Evolutionary conservation across 495 filamentous ascomycete genomes (phyloP), one percentile per base, ranked within the genome.

Genomic region (Neurospora sp.): DNA sequence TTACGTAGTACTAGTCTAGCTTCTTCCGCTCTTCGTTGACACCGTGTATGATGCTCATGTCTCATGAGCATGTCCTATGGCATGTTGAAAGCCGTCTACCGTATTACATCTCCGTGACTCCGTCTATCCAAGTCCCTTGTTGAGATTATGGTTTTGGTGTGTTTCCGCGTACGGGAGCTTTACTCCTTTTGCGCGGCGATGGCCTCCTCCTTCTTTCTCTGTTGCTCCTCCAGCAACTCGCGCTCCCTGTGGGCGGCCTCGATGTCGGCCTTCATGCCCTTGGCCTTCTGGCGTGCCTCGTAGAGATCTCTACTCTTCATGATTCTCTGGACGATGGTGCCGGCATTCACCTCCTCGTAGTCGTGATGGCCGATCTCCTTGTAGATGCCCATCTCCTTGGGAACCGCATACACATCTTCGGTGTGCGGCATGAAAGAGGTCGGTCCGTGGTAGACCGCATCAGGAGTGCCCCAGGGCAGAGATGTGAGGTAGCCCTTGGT

Each of bases 361-460:
- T 89, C 85, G 80, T 99, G 96, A 18, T 82, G 78, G 2, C 86
- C 85, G 9, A 93, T 88, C 78, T 94, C 89, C 44, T 85, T 86
- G 85, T 92, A 95, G 73, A 96, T 93, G 3, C 91, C 90, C 87
- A 94, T 88, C 76, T 85, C 84, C 80, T 92, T 93, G 20, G 94
- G 89, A 10, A 86, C 92, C 16, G 83, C 81, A 81, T 98, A 99
- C 1, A 94, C 93, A 80, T 98, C 94, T 76, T 93, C 91, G 37
- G 89, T 92, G 27, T 92, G 85, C 2, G 93, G 92, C 82, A 97
- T 96, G 80, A 97, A 97, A 27, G 91, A 88, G 0, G 96, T 98
- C 1, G 94, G 93, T 10, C 96, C 96, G 82, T 99, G 96, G 81
- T 98, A 99, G 70, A 99, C 94, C 5, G 88, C 90, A 77, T 91